phyloP scores from a whole-genome alignment of 2,329 filamentous ascomycete species.

The Ophiostoma ulmi region DNA sequence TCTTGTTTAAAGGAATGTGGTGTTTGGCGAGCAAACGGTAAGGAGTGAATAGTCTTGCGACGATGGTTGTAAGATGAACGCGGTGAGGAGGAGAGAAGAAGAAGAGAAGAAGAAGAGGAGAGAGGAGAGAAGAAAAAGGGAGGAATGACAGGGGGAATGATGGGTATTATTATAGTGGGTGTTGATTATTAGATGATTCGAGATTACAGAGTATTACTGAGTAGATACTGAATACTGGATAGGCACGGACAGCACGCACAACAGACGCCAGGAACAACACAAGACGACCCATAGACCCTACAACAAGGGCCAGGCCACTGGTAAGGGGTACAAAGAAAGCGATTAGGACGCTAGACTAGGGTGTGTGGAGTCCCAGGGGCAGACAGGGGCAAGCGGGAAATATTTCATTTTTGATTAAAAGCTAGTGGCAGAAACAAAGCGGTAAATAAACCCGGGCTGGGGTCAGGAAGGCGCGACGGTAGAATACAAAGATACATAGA shows the following conservation, averaged over 20 bases:
- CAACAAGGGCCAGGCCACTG: background rate
- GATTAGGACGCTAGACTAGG: conserved; percentile 1
- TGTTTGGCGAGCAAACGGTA: conserved; percentile 19
- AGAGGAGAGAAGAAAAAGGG: background rate
- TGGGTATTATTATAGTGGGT: conserved; percentile 16
- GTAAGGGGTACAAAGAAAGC: conserved; percentile 2
- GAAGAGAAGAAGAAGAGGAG: background rate
- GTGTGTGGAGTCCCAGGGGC: conserved; percentile 7
- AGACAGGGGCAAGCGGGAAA: conserved; percentile 13
- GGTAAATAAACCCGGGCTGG: background rate
- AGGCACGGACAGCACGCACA: background rate
- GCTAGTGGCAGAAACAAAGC: background rate
- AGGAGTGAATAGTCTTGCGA: conserved; percentile 20
- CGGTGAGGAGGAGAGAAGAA: conserved; percentile 8
- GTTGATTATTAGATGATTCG: background rate
- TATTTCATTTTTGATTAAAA: background rate
- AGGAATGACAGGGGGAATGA: conserved; percentile 4
- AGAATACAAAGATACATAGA: background rate
- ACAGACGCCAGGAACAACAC: background rate
- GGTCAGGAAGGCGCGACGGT: background rate
- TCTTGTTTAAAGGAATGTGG: conserved; percentile 20
- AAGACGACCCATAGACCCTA: background rate
- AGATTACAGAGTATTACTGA: background rate
- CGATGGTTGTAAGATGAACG: conserved; percentile 17
- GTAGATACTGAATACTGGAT: too few relatives aligned